Percentiles rank a stretch among this genome's conserved stretches.
Evolutionary conservation across 2,329 filamentous ascomycete genomes (phyloP).

Genomic region (Stenocarpella maydis): DNA sequence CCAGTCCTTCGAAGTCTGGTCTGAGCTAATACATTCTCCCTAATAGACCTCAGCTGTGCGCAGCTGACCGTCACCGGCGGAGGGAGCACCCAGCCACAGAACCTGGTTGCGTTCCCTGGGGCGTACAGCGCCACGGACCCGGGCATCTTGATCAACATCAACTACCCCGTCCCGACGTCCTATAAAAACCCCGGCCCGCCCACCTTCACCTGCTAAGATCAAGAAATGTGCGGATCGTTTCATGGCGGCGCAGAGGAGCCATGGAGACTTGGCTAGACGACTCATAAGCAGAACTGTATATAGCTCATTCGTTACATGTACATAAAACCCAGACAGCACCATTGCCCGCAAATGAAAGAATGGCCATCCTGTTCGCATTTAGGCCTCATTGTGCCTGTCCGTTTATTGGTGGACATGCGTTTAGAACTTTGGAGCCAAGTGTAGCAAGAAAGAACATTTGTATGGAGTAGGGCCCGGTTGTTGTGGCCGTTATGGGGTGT

Average conservation of each 20-base stretch:
- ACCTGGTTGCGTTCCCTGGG: constrained; percentile 37
- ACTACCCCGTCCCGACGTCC: constrained; percentile 39
- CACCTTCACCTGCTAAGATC: constrained; percentile 1
- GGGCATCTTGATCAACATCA: constrained; percentile 40
- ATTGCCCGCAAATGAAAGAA: neutral
- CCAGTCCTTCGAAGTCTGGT: no score
- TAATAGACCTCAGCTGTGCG: constrained; percentile 37
- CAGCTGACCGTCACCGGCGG: constrained; percentile 39
- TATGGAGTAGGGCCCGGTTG: no score
- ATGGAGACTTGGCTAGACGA: neutral
- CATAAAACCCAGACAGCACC: neutral
- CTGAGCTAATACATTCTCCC: no score
- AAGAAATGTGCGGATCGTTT: neutral
- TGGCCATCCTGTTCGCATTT: neutral
- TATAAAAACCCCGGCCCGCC: constrained; percentile 37
- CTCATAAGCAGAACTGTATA: neutral
- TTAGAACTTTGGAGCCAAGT: neutral
- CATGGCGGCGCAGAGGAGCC: neutral
- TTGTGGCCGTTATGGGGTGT: no score
- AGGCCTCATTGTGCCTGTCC: neutral
- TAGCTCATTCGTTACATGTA: neutral
- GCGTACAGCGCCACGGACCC: constrained; percentile 39
- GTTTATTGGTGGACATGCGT: neutral
- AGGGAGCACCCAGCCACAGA: constrained; percentile 33
- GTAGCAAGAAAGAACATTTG: no score